A percentile compares a stretch with the other conserved stretches of the same genome.
Evolutionary conservation across 2,329 filamentous ascomycete genomes (phyloP).

Genomic region (Penicillium fuscoglaucum): DNA sequence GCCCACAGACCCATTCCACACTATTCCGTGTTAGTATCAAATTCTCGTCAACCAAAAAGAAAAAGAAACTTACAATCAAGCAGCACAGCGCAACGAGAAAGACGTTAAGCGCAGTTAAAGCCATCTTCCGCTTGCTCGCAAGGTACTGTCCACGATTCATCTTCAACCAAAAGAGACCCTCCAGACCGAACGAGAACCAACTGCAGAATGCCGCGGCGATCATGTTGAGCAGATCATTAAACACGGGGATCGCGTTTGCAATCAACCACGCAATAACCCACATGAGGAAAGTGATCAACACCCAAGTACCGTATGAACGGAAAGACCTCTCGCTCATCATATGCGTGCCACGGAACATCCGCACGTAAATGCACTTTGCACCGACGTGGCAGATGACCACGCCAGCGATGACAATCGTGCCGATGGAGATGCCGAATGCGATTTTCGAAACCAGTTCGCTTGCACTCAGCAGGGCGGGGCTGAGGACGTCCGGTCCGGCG

Average conservation of each 20-base stretch:
- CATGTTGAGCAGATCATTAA: conserved; percentile 64
- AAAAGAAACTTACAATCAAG: not conserved
- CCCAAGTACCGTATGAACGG: conserved; percentile 57
- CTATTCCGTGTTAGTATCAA: conserved; percentile 6
- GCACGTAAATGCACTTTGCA: conserved; percentile 64
- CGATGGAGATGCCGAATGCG: conserved; percentile 66
- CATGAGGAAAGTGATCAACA: conserved; percentile 53
- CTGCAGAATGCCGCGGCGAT: conserved; percentile 40
- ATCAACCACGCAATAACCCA: conserved; percentile 67
- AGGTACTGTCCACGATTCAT: conserved; percentile 35
- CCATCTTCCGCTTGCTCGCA: conserved; percentile 2
- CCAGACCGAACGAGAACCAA: conserved; percentile 4
- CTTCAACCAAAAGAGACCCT: conserved; percentile 36
- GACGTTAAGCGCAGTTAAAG: not conserved
- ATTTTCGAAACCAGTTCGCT: conserved; percentile 58
- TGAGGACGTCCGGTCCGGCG: conserved; percentile 61
- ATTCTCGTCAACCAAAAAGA: no score
- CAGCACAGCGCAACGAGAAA: not conserved
- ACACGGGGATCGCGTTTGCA: conserved; percentile 68
- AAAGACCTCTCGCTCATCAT: conserved; percentile 52
- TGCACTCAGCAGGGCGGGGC: conserved; percentile 66
- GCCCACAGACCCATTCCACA: conserved; percentile 30
- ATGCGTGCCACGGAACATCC: conserved; percentile 60
- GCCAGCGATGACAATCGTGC: conserved; percentile 69
- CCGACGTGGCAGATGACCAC: conserved; percentile 69